Conservation (phyloP, 768 basidiomycete genomes). For the Mycena leptocephala region DNA sequence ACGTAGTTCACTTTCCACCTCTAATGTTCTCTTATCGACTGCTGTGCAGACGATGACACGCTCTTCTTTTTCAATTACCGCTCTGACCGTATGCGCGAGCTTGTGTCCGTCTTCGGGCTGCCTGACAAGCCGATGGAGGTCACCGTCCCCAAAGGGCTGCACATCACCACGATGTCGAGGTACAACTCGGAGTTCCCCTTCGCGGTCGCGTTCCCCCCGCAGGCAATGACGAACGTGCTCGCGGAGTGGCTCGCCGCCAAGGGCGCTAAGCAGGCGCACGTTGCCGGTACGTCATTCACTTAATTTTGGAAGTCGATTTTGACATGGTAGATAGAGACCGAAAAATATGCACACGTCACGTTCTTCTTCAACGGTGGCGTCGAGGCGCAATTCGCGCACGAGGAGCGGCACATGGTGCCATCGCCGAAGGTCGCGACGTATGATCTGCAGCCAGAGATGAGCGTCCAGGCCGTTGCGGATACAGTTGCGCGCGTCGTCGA, state of each 20-base stretch:
- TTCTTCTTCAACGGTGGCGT: constrained; percentile 99
- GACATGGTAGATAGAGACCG: constrained; percentile 78
- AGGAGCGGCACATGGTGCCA: constrained; percentile 90
- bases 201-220: constrained; percentile 93
- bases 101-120: constrained; percentile 84
- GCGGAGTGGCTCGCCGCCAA: constrained; percentile 92
- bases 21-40: too few relatives aligned
- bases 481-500: constrained; percentile 92
- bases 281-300: constrained; percentile 72
- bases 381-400: constrained; percentile 90
- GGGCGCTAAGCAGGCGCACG: constrained; percentile 88
- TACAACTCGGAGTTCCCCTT: constrained; percentile 96
- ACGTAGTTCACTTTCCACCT: too few relatives aligned
- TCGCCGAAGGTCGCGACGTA: constrained; percentile 97
- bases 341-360: constrained; percentile 97
- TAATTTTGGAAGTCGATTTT: background rate
- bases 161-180: constrained; percentile 92
- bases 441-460: constrained; percentile 88
- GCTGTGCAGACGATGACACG: constrained; percentile 80
- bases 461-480: constrained; percentile 89
- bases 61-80: constrained; percentile 98
- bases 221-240: constrained; percentile 95
- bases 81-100: constrained; percentile 96
- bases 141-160: constrained; percentile 82
- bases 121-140: constrained; percentile 91